Conservation (phyloP, 768 basidiomycete species). For the Rubroboletus pulcherrimus region DNA sequence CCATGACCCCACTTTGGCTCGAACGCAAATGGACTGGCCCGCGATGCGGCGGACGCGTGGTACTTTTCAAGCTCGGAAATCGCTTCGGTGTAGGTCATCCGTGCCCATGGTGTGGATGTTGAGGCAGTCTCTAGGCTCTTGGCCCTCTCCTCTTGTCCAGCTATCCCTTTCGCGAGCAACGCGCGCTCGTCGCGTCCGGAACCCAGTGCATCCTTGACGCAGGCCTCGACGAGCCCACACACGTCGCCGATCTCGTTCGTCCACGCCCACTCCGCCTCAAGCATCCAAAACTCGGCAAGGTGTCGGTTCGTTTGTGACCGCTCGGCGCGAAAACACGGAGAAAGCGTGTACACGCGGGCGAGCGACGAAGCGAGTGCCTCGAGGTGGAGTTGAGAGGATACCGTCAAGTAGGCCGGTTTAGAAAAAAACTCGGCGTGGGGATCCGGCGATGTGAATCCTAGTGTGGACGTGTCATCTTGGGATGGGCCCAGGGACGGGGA, state of each 20-base stretch:
- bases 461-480: not conserved
- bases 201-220: conserved; percentile 40
- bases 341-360: conserved; percentile 85
- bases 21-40: conserved; percentile 44
- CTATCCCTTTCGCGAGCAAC: conserved; percentile 31
- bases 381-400: conserved; percentile 94
- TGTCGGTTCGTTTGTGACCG: conserved; percentile 85
- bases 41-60: conserved; percentile 24
- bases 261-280: conserved; percentile 91
- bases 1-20: conserved; percentile 62
- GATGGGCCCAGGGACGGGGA: conserved; percentile 5
- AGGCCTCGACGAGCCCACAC: conserved; percentile 54
- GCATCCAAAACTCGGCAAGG: conserved; percentile 98
- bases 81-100: conserved; percentile 79
- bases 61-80: conserved; percentile 50
- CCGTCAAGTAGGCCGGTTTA: conserved; percentile 79
- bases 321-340: conserved; percentile 94
- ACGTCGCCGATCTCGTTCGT: conserved; percentile 44
- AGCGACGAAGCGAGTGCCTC: conserved; percentile 80
- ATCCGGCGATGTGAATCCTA: not conserved
- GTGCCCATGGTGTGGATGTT: conserved; percentile 48
- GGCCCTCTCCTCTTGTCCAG: conserved; percentile 34
- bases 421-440: conserved; percentile 61
- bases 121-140: conserved; percentile 37
- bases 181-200: conserved; percentile 31